A percentile compares a stretch with the other conserved stretches of the same genome.
phyloP scores from a whole-genome alignment of 1,284 basidiomycete genomes.

The Gymnopus androsaceus region DNA sequence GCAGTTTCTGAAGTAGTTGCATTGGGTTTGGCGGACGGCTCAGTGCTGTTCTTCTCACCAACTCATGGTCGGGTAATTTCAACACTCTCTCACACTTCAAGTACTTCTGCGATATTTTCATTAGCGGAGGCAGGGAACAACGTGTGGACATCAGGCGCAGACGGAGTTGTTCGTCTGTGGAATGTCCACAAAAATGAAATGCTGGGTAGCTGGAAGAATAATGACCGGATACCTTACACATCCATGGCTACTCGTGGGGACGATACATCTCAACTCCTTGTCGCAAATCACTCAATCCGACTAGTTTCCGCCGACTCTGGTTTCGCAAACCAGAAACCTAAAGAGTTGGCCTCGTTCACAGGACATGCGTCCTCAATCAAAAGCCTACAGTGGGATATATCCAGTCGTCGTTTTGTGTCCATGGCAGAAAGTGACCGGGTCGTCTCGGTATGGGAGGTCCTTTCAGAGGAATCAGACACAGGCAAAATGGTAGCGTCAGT shows the following conservation, averaged over 20 bases:
- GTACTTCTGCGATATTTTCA: slow-evolving; percentile 53
- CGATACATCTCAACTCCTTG: slow-evolving; percentile 47
- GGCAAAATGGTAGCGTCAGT: slow-evolving; percentile 65
- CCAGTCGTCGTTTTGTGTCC: slow-evolving; percentile 62
- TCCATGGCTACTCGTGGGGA: slow-evolving; percentile 48
- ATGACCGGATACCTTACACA: slow-evolving; percentile 59
- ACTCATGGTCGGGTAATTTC: slow-evolving; percentile 55
- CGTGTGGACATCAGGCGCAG: slow-evolving; percentile 61
- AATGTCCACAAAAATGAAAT: slow-evolving; percentile 51
- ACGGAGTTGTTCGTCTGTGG: slow-evolving; percentile 61
- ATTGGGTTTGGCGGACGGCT: slow-evolving; percentile 61
- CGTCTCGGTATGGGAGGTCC: slow-evolving; percentile 67
- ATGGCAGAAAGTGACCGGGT: slow-evolving; percentile 76
- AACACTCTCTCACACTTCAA: slow-evolving; percentile 56
- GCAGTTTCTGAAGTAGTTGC: slow-evolving; percentile 45
- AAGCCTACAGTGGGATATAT: slow-evolving; percentile 51
- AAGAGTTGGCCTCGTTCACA: slow-evolving; percentile 54
- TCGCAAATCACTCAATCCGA: slow-evolving; percentile 61
- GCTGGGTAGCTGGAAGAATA: slow-evolving; percentile 51
- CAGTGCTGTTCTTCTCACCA: slow-evolving; percentile 58
- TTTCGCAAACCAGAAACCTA: slow-evolving; percentile 41
- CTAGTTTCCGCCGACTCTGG: slow-evolving; percentile 44
- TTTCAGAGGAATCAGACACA: slow-evolving; percentile 41
- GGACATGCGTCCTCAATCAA: slow-evolving; percentile 66
- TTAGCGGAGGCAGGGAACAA: slow-evolving; percentile 37